Base-by-base conservation (phyloP, 2,329 filamentous ascomycete genomes). In the Lachnellula hyalina region DNA sequence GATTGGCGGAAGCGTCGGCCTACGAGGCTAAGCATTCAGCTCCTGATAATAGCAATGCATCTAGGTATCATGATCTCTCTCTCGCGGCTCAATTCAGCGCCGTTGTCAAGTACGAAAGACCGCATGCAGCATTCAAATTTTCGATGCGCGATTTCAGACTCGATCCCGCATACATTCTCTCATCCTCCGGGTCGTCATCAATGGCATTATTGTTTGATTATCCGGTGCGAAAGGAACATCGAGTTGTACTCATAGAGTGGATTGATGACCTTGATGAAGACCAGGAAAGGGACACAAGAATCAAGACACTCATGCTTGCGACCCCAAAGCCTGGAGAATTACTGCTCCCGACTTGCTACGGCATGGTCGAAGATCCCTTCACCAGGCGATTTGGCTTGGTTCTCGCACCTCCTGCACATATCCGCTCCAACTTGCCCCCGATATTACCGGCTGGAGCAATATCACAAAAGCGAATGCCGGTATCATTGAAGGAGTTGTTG, bases 161-260 rank as follows among this genome's bases (percentile, higher is more conserved):
- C 2, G 63, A 66, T 49, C 55, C 59, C 19, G 50, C 60, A 0
- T 66, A 66, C 42, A 45, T 58, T 5, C 41, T 65, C 15, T 54
- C 60, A 3, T 64, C 61, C 3, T 55, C 59, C n/a, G 47, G 28
- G 2, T 55, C 52, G 2, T 63, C 61, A 19, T 65, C 62, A 3
- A 66, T 66, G 62, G 63, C 63, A 17, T 47, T 66, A 3, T 56
- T 66, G 1, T 66, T 66, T 15, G 62, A 65, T 40, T 66, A 66
- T 47, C 63, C 63, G 3, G 59, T 62, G 4, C 52, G 54, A 21
- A 66, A 64, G 45, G 61, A 66, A 46, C 56, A 66, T 46, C 57
- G 63, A 14, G 62, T 66, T n/a, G 63, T 66, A 2, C 48, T 66
- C 7, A 63, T 66, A 21, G 63, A 66, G 47, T 64, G 63, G 63